phyloP scores from a whole-genome alignment of 257 asterid species.

The Thymus quinquecostatus region DNA sequence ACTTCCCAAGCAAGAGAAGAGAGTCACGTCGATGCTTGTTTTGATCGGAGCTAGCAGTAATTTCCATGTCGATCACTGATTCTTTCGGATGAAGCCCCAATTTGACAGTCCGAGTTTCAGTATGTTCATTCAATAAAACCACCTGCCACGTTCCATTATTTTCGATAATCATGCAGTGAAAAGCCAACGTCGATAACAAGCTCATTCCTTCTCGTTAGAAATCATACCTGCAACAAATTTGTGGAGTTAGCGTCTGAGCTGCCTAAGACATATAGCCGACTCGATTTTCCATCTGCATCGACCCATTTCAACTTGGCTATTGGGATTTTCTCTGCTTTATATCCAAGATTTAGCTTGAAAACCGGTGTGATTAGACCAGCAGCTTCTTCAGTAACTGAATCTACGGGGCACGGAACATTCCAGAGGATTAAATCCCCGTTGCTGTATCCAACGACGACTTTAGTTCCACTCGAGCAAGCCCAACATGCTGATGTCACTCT shows the following conservation, averaged over 20 bases:
- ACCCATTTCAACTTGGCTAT: slow-evolving; percentile 72
- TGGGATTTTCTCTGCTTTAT: slow-evolving; percentile 78
- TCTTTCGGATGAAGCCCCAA: slow-evolving; percentile 71
- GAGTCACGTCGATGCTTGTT: slow-evolving; percentile 53
- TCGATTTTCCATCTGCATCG: slow-evolving; percentile 77
- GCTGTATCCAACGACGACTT: slow-evolving; percentile 80
- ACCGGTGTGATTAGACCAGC: slow-evolving; percentile 55
- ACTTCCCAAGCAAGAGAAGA: slow-evolving; percentile 75
- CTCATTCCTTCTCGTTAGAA: slow-evolving; percentile 11
- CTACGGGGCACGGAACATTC: slow-evolving; percentile 60
- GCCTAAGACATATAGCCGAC: slow-evolving; percentile 80
- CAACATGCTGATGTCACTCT: slow-evolving; percentile 90
- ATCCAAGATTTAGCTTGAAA: slow-evolving; percentile 85
- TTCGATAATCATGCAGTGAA: slow-evolving; percentile 8
- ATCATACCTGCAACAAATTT: slow-evolving; percentile 69
- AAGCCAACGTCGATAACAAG: neutral
- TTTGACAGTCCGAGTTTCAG: slow-evolving; percentile 82
- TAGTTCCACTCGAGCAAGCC: slow-evolving; percentile 84
- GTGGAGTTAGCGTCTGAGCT: slow-evolving; percentile 56
- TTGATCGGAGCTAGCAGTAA: slow-evolving; percentile 59
- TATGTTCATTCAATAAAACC: slow-evolving; percentile 71
- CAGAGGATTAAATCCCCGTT: slow-evolving; percentile 83
- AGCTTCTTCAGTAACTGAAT: slow-evolving; percentile 40
- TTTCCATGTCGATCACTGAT: slow-evolving; percentile 66
- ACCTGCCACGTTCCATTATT: slow-evolving; percentile 60